Evolutionary conservation across 2,329 filamentous ascomycete species (phyloP).

Genomic region (Fusarium dlaminii): DNA sequence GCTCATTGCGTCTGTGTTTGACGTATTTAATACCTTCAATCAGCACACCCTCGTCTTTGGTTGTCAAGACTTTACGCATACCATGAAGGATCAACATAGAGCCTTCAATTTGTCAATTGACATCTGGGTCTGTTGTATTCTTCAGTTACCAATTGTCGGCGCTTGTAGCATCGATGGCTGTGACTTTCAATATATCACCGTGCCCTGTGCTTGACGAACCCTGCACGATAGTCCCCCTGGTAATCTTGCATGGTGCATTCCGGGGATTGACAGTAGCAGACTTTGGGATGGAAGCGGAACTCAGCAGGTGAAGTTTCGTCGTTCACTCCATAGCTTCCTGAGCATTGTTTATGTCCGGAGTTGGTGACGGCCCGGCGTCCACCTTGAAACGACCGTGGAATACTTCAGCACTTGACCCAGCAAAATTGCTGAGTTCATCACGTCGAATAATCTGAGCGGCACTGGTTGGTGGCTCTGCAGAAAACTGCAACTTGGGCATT

Average conservation of each 20-base stretch:
- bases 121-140: too few relatives aligned
- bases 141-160: too few relatives aligned
- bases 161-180: too few relatives aligned
- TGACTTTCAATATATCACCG: neutral
- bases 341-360: fast-evolving
- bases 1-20: neutral
- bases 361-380: too few relatives aligned
- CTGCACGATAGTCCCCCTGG: neutral
- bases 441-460: neutral
- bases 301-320: neutral
- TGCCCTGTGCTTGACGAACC: neutral
- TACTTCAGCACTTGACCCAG: neutral
- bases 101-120: too few relatives aligned
- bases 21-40: neutral
- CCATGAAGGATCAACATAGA: neutral
- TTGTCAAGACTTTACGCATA: neutral
- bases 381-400: too few relatives aligned
- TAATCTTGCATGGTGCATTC: neutral
- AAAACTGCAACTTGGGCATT: neutral
- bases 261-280: neutral
- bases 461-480: neutral
- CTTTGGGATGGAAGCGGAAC: neutral
- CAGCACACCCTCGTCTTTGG: neutral
- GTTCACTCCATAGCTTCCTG: neutral
- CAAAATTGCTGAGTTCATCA: neutral